phyloP scores from a whole-genome alignment of 441 rosid genomes.

The Populus trichocarpa region DNA sequence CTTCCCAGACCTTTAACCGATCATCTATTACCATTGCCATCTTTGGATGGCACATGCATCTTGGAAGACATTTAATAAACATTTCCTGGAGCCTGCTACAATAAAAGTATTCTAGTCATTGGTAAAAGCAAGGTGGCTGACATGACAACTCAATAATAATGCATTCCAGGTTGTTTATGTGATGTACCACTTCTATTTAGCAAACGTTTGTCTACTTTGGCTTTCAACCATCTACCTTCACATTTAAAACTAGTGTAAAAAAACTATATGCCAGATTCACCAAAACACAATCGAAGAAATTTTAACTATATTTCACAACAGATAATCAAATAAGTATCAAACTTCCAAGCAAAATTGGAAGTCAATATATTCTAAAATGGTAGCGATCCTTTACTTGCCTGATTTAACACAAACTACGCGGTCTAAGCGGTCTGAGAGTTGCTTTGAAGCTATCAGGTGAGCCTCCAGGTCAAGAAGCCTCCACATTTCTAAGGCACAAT shows the following conservation, averaged over 20 bases:
- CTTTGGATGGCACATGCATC: slow-evolving; percentile 89
- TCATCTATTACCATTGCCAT: slow-evolving; percentile 99
- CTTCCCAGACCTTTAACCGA: slow-evolving; percentile 97
- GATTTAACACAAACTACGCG: slow-evolving; percentile 93
- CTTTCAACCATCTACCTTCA: neutral
- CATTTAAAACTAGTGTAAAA: neutral
- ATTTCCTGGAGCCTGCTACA: slow-evolving; percentile 72
- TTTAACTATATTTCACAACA: neutral
- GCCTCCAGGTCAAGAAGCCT: slow-evolving; percentile 94
- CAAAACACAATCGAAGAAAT: neutral
- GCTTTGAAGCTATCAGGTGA: slow-evolving; percentile 65
- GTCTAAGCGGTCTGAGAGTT: slow-evolving; percentile 65
- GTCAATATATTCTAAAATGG: slow-evolving; percentile 2
- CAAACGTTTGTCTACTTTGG: too few species aligned
- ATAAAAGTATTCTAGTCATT: slow-evolving; percentile 9
- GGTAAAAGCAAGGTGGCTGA: neutral
- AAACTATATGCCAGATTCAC: neutral
- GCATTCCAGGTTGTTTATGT: neutral
- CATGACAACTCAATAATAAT: too few species aligned
- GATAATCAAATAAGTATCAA: slow-evolving; percentile 6
- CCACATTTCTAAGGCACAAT: slow-evolving; percentile 98
- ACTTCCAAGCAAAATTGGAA: slow-evolving; percentile 1
- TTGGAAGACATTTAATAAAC: slow-evolving; percentile 77
- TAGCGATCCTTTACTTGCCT: slow-evolving; percentile 41
- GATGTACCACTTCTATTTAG: neutral